phyloP scores from a whole-genome alignment of 805 yeast species.

The Helenozyma baotianmanensis region DNA sequence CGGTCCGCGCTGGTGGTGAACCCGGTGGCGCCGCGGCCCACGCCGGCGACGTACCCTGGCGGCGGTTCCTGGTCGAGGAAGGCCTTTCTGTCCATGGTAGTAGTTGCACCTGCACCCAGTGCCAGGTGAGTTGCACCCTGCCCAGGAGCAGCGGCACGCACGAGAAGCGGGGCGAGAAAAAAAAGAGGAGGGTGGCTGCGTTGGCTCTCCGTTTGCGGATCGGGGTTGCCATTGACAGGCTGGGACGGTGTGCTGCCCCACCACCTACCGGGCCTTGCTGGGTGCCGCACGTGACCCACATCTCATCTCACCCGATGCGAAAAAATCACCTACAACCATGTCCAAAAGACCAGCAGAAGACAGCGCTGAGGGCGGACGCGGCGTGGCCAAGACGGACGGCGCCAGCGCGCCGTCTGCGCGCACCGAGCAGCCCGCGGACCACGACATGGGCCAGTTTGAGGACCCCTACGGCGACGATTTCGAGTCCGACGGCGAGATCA shows the following conservation, averaged over 20 bases:
- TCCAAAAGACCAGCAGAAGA: slow-evolving; percentile 15
- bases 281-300: not conserved
- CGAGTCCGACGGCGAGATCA: slow-evolving; percentile 86
- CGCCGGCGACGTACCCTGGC: slow-evolving; percentile 83
- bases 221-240: too few relatives aligned
- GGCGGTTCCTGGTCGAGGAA: slow-evolving; percentile 88
- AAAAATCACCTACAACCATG: slow-evolving; percentile 4
- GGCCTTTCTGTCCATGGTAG: slow-evolving; percentile 11
- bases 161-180: slow-evolving; percentile 2
- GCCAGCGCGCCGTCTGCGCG: slow-evolving; percentile 38
- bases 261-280: too few relatives aligned
- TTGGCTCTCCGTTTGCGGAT: too few relatives aligned
- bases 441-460: slow-evolving; percentile 80
- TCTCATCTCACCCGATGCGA: not conserved
- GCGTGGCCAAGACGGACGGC: slow-evolving; percentile 32
- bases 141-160: too few relatives aligned
- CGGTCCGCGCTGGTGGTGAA: slow-evolving; percentile 82
- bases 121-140: too few relatives aligned
- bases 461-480: slow-evolving; percentile 88
- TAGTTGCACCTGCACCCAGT: too few relatives aligned
- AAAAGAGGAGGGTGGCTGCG: too few relatives aligned
- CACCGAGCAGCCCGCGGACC: slow-evolving; percentile 33
- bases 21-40: slow-evolving; percentile 94
- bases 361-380: slow-evolving; percentile 14
- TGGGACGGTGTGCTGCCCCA: too few relatives aligned